These are phyloP conservation scores for Calonectria leucothoes DNA, from an alignment of 2,329 filamentous ascomycete genomes.

Conservation along the genomic window DNA sequence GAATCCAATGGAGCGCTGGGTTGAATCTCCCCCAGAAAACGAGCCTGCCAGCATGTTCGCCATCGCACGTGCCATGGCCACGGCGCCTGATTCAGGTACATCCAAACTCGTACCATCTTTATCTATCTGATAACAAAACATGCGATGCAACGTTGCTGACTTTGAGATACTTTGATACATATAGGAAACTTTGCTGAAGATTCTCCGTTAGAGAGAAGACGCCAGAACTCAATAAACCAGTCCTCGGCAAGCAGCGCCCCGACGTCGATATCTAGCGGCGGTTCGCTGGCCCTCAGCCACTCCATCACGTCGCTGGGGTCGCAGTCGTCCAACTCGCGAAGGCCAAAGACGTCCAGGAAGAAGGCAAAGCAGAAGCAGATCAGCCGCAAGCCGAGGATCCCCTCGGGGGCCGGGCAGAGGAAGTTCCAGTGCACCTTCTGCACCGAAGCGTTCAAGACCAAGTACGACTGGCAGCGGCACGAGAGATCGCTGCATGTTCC, in stretches of 20 bases:
- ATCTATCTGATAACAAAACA: neutral
- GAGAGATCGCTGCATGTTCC: slow-evolving; percentile 59
- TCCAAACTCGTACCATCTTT: neutral
- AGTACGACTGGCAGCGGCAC: slow-evolving; percentile 60
- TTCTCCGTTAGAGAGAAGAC: neutral
- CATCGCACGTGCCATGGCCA: slow-evolving; percentile 41
- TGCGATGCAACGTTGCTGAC: neutral
- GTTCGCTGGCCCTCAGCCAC: slow-evolving; percentile 5
- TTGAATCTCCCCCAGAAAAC: slow-evolving; percentile 44
- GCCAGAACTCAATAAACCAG: neutral
- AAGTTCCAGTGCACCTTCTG: slow-evolving; percentile 57
- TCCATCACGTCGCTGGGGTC: slow-evolving; percentile 7
- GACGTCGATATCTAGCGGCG: slow-evolving; percentile 13
- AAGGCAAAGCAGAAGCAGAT: slow-evolving; percentile 7
- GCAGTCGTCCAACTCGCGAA: slow-evolving; percentile 1
- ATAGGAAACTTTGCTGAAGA: neutral
- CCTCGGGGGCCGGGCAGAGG: neutral
- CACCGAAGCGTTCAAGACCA: slow-evolving; percentile 55
- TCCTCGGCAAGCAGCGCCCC: slow-evolving; percentile 14
- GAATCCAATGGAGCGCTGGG: slow-evolving; percentile 43
- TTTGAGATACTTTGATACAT: neutral
- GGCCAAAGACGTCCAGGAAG: slow-evolving; percentile 10
- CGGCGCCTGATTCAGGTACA: slow-evolving; percentile 12
- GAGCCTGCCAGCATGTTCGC: slow-evolving; percentile 43
- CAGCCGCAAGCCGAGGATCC: neutral